Percentiles rank a stretch among this genome's conserved stretches.
Conservation (phyloP, 768 basidiomycete genomes). For the Calocybe cyanea region DNA sequence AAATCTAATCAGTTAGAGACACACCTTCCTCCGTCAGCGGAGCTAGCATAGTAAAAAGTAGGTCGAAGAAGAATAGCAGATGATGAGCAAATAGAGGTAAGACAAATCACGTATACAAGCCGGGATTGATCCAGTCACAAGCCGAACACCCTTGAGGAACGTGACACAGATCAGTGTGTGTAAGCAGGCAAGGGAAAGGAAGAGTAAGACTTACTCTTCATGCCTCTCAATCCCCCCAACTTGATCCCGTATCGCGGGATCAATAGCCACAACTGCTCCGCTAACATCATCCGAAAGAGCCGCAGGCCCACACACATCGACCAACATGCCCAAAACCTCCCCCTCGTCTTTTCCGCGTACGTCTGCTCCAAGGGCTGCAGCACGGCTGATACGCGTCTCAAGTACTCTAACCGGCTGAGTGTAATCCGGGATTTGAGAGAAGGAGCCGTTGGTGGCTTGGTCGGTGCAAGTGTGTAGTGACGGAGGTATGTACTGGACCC, state of each 20-base stretch:
- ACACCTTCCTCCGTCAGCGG: no score
- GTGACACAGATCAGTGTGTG: constrained; percentile 7
- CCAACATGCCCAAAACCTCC: constrained; percentile 54
- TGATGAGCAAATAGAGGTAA: no score
- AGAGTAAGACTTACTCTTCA: constrained; percentile 47
- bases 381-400: constrained; percentile 20
- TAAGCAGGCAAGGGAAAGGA: constrained; percentile 5
- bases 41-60: no score
- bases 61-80: no score
- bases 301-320: constrained; percentile 71
- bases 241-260: constrained; percentile 39
- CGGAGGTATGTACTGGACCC: constrained; percentile 43
- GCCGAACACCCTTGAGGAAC: constrained; percentile 27
- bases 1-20: no score
- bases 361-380: constrained; percentile 37
- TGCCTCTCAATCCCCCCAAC: constrained; percentile 64
- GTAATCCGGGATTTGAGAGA: constrained; percentile 25
- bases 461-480: constrained; percentile 57
- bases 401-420: constrained; percentile 36
- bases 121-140: constrained; percentile 22
- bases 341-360: no score
- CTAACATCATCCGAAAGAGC: no score
- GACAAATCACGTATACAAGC: no score
- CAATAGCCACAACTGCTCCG: constrained; percentile 30
- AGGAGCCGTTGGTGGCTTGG: no score